A percentile compares a stretch with the other conserved stretches of the same genome.
Conservation (phyloP, 441 rosid species). For the Syzygium malaccense region DNA sequence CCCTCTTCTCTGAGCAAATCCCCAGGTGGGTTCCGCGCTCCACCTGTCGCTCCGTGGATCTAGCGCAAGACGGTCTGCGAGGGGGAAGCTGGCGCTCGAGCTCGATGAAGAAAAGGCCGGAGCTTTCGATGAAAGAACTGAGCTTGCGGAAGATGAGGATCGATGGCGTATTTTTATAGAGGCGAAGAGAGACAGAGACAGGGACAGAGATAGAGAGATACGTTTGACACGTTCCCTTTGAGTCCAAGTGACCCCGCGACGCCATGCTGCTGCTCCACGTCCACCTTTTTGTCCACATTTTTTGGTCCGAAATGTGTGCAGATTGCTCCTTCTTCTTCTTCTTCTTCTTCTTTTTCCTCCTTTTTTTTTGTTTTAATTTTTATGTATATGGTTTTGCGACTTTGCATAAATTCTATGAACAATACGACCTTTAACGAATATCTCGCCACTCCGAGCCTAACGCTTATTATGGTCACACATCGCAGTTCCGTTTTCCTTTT, state of each 20-base stretch:
- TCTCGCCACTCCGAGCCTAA: not conserved
- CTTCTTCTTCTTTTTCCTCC: no score
- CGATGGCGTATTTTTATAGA: not conserved
- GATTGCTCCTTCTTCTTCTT: no score
- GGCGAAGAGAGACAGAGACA: not conserved
- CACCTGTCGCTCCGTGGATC: not conserved
- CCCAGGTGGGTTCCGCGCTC: not conserved
- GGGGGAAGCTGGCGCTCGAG: not conserved
- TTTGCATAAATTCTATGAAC: not conserved
- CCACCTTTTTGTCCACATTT: not conserved
- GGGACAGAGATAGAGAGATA: not conserved
- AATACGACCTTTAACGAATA: not conserved
- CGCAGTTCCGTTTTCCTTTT: not conserved
- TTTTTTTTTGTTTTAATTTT: no score
- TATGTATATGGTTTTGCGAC: not conserved
- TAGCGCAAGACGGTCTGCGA: not conserved
- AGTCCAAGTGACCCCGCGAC: not conserved
- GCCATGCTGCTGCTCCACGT: not conserved
- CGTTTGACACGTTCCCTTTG: not conserved
- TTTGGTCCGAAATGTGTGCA: not conserved
- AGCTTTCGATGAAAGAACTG: not conserved
- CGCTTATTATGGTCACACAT: not conserved
- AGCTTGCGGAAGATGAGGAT: fast-evolving
- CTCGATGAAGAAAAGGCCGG: not conserved
- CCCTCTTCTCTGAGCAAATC: not conserved